Conservation (phyloP, 768 basidiomycete species). For the Leccinum arenicola region DNA sequence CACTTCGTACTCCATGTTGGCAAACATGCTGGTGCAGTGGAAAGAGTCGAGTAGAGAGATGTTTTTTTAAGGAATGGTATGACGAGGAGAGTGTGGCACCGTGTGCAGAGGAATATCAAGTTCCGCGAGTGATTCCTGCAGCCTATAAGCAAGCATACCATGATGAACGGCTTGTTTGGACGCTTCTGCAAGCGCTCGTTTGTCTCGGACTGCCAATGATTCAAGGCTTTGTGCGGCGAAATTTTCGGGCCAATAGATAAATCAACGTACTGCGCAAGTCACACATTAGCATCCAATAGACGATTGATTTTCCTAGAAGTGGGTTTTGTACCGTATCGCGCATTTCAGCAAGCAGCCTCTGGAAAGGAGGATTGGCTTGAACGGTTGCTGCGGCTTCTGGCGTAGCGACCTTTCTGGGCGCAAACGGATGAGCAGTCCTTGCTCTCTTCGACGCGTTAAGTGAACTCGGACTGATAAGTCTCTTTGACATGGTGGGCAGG, state of each 20-base stretch:
- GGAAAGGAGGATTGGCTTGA: conserved; percentile 65
- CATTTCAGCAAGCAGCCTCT: conserved; percentile 49
- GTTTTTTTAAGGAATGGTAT: conserved; percentile 56
- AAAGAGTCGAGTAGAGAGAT: conserved; percentile 50
- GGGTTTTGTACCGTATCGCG: conserved; percentile 32
- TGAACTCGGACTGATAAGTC: conserved; percentile 18
- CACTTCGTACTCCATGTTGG: conserved; percentile 89
- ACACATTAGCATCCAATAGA: conserved; percentile 95
- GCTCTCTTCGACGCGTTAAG: conserved; percentile 35
- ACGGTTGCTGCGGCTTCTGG: conserved; percentile 57
- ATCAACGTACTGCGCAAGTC: conserved; percentile 65
- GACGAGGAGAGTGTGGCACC: conserved; percentile 52
- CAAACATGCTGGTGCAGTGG: conserved; percentile 58
- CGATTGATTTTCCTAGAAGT: conserved; percentile 54
- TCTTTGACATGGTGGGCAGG: conserved; percentile 25
- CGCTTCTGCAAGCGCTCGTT: conserved; percentile 73
- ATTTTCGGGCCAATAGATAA: background rate
- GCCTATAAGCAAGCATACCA: background rate
- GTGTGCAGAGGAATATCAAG: conserved; percentile 74
- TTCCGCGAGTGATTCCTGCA: conserved; percentile 49
- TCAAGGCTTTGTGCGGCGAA: background rate
- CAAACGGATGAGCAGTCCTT: conserved; percentile 34
- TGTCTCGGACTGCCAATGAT: conserved; percentile 61
- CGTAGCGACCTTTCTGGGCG: conserved; percentile 65
- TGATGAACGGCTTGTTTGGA: conserved; percentile 54